These are phyloP conservation scores for Cystobasidium slooffiae DNA, from an alignment of 1,284 basidiomycete genomes.

Conservation along the genomic window DNA sequence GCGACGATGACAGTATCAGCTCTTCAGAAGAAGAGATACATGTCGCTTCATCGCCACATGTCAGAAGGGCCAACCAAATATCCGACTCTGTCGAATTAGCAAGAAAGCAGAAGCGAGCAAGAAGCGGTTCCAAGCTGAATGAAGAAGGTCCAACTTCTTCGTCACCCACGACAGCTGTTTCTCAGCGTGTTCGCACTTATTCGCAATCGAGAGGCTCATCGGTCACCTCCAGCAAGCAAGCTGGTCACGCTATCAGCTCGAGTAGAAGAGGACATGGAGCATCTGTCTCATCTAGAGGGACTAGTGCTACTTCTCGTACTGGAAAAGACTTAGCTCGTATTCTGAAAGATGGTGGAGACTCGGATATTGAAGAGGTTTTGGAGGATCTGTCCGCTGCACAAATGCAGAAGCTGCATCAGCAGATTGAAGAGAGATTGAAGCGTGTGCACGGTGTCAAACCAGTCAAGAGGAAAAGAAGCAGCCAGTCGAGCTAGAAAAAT, in stretches of 20 bases:
- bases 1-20: conserved; percentile 3
- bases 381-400: conserved; percentile 13
- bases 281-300: background rate
- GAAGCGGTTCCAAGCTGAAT: background rate
- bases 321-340: conserved; percentile 3
- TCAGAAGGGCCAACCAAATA: conserved; percentile 4
- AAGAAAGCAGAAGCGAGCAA: conserved; percentile 1
- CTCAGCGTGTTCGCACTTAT: conserved; percentile 17
- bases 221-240: conserved; percentile 5
- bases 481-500: background rate
- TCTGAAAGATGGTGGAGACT: conserved; percentile 11
- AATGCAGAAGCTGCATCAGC: conserved; percentile 24
- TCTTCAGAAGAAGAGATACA: conserved; percentile 23
- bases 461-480: conserved; percentile 6
- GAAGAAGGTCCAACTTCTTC: conserved; percentile 14
- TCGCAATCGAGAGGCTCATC: conserved; percentile 8
- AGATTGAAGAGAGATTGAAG: conserved; percentile 11
- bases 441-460: conserved; percentile 7
- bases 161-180: conserved; percentile 17
- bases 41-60: conserved; percentile 12
- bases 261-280: background rate
- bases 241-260: background rate
- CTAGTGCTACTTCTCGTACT: conserved; percentile 4
- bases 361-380: conserved; percentile 16
- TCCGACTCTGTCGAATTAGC: conserved; percentile 17